Evolutionary conservation across 345 rosid genomes (phyloP).

Genomic region (Camelina neglecta): DNA sequence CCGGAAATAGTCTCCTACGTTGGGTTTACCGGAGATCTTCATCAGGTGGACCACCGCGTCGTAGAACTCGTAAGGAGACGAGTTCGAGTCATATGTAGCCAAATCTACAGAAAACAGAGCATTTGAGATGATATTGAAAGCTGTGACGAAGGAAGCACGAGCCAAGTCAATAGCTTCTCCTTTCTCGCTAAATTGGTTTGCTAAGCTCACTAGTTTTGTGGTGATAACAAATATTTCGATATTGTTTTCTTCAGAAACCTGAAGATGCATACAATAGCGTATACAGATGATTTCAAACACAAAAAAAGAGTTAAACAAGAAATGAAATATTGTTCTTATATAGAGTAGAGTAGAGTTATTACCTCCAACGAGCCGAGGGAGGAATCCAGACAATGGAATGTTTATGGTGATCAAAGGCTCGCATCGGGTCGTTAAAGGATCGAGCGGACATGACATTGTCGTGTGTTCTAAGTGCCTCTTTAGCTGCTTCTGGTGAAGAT

Average conservation of each 20-base stretch:
- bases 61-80: conserved; percentile 41
- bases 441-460: conserved; percentile 43
- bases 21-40: conserved; percentile 53
- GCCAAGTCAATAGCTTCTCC: conserved; percentile 51
- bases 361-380: conserved; percentile 46
- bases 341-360: neutral
- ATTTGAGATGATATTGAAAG: conserved; percentile 52
- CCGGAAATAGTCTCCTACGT: conserved; percentile 51
- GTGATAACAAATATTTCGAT: conserved; percentile 15
- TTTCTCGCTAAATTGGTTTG: conserved; percentile 24
- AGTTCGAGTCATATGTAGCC: conserved; percentile 35
- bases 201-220: conserved; percentile 37
- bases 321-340: neutral
- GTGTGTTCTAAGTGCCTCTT: conserved; percentile 43
- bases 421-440: conserved; percentile 35
- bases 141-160: conserved; percentile 47
- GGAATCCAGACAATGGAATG: conserved; percentile 31
- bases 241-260: conserved; percentile 35
- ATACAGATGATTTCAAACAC: neutral
- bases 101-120: conserved; percentile 57
- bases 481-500: conserved; percentile 43
- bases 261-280: neutral
- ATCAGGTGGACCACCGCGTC: conserved; percentile 37
- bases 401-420: conserved; percentile 41
- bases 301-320: neutral